phyloP scores from a whole-genome alignment of 2,329 filamentous ascomycete species.

The Tolypocladium cylindrosporum region DNA sequence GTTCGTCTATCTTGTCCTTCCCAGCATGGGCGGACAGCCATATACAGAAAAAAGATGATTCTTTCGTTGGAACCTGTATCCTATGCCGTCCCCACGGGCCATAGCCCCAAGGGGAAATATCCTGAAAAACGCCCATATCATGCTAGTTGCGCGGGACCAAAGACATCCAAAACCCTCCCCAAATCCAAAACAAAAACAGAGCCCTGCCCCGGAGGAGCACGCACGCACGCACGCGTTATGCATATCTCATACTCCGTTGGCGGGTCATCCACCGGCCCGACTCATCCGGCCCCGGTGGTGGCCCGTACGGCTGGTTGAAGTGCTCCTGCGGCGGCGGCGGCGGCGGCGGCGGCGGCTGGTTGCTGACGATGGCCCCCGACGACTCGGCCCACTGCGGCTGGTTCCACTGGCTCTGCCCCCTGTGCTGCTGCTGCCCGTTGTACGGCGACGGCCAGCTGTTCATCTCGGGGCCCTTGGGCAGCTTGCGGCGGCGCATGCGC shows the following conservation, averaged over 20 bases:
- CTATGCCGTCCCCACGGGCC: neutral
- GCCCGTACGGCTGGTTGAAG: slow-evolving; percentile 1
- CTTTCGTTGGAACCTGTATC: neutral
- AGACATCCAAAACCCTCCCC: neutral
- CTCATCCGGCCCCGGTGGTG: slow-evolving; percentile 1
- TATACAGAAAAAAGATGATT: neutral
- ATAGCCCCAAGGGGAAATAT: neutral
- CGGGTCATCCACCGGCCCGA: slow-evolving; percentile 8
- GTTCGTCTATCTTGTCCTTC: neutral
- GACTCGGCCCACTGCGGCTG: slow-evolving; percentile 1
- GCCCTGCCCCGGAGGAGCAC: neutral
- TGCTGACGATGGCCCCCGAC: neutral
- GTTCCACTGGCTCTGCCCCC: neutral
- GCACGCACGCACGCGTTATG: slow-evolving; percentile 8
- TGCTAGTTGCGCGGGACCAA: neutral
- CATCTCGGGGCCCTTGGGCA: slow-evolving; percentile 15
- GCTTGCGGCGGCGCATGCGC: slow-evolving; percentile 11
- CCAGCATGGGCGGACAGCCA: neutral
- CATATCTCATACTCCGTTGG: slow-evolving; percentile 19
- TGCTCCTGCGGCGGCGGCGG: neutral
- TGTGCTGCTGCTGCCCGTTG: neutral
- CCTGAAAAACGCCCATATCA: slow-evolving; percentile 2
- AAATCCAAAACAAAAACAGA: neutral
- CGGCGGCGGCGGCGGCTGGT: slow-evolving; percentile 1
- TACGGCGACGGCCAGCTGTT: slow-evolving; percentile 13